Percentiles rank a stretch among this genome's conserved stretches.
Conservation (phyloP, 176 grass and related monocot genomes). For the Metroxylon sagu region DNA sequence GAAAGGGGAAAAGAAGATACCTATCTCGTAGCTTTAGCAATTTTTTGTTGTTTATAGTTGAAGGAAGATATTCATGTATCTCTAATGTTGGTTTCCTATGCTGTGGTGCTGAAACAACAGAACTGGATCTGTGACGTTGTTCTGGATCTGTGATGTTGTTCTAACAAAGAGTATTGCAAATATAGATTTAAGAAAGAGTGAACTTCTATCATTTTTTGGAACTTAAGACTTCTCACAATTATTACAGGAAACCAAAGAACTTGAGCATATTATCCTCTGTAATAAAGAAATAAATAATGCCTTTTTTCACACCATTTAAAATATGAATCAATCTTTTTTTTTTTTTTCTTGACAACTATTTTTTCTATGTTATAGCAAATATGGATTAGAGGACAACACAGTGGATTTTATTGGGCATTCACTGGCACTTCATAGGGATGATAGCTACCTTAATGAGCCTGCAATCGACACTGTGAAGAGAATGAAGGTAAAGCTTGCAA, state of each 20-base stretch:
- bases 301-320: neutral
- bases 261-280: neutral
- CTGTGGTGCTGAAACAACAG: too few relatives aligned
- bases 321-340: neutral
- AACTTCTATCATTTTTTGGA: too few relatives aligned
- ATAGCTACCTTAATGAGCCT: slow-evolving; percentile 67
- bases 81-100: too few relatives aligned
- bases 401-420: slow-evolving; percentile 94
- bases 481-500: slow-evolving; percentile 50
- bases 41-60: too few relatives aligned
- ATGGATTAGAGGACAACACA: slow-evolving; percentile 83
- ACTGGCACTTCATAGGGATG: slow-evolving; percentile 82
- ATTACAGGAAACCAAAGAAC: neutral
- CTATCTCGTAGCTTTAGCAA: too few relatives aligned
- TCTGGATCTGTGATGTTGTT: too few relatives aligned
- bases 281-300: neutral
- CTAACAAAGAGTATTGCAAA: too few relatives aligned
- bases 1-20: too few relatives aligned
- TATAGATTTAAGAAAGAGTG: too few relatives aligned
- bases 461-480: slow-evolving; percentile 81
- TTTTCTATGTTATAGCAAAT: slow-evolving; percentile 58
- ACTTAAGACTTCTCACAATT: too few relatives aligned
- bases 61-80: too few relatives aligned
- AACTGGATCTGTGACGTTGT: too few relatives aligned
- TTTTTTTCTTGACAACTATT: slow-evolving; percentile 17